Conservation (phyloP, 2,329 filamentous ascomycete genomes). For the Fusarium praegraminearum region DNA sequence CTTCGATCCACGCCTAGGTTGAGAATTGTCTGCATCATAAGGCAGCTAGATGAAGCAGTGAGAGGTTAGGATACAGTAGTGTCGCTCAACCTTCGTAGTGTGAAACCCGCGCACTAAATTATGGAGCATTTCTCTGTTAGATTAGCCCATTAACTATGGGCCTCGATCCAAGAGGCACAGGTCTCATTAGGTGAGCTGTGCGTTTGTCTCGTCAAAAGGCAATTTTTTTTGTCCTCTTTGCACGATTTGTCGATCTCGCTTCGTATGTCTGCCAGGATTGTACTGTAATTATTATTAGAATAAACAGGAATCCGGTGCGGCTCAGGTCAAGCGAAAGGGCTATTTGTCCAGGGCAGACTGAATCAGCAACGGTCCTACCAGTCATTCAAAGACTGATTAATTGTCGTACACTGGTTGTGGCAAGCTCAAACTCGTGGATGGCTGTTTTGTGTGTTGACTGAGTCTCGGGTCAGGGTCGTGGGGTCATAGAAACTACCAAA, state of each 20-base stretch:
- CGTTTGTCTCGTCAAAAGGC: not conserved
- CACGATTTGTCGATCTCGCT: slow-evolving; percentile 9
- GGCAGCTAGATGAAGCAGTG: not conserved
- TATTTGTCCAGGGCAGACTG: not conserved
- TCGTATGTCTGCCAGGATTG: not conserved
- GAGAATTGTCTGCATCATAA: slow-evolving; percentile 19
- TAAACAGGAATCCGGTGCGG: not conserved
- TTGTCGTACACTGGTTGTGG: not conserved
- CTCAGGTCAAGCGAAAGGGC: not conserved
- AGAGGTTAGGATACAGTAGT: slow-evolving; percentile 1
- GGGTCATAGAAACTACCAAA: slow-evolving; percentile 28
- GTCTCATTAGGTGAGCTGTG: not conserved
- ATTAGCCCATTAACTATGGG: slow-evolving; percentile 8
- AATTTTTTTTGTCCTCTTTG: not conserved
- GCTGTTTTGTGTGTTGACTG: slow-evolving; percentile 17
- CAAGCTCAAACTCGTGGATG: slow-evolving; percentile 3
- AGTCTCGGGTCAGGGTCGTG: slow-evolving; percentile 19
- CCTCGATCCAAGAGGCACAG: not conserved
- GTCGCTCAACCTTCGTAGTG: slow-evolving; percentile 6
- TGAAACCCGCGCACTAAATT: not conserved
- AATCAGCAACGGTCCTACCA: not conserved
- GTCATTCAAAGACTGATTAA: not conserved
- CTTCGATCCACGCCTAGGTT: slow-evolving; percentile 20
- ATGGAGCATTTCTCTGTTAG: slow-evolving; percentile 1
- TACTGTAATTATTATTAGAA: not conserved